Base-by-base conservation (phyloP, 345 rosid genomes). In the Salix exigua region DNA sequence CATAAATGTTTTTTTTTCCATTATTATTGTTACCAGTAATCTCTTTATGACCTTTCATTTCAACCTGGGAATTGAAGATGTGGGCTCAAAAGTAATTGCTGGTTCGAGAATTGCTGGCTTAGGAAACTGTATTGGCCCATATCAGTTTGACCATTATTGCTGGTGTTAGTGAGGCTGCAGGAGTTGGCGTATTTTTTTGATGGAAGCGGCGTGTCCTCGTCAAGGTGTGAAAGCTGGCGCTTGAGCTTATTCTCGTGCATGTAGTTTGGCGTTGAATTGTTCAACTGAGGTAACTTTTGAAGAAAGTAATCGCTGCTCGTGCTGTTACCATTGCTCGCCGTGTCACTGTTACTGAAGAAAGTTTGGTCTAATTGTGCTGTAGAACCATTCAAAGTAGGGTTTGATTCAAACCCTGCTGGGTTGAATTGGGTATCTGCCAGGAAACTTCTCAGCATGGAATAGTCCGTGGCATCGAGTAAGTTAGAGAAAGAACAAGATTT, bases 401-500 rank as follows among this genome's bases (percentile, higher is more conserved):
- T 70, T 66, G 82, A 83, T 1, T 86, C 89, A 12, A 82, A 75
- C 26, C 83, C 91, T 2, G 69, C 35, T 16, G 82, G 62, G 38
- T 71, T 80, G 37, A 77, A 81, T 14, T 74, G 88, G 66, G 80
- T 88, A 60, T 95, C 99, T 9, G 86, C 78, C 0, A 93, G 82
- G 65, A 93, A 66, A 67, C 83, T 91, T 37, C 88, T 77, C 51
- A 91, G 82, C 65, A 93, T 19, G 11, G 92, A 77, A 82, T 85
- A 89, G 84, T 96, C 99, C 86, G 84, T 73, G 62, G 94, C 89
- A 37, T 96, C 98, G 2, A 96, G 25, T 64, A 93, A 76, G 87
- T 90, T 92, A 23, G 98, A 88, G 85, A 93, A 89, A 11, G 97
- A 93, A 25, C 86, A 82, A 10, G 94, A 91, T 69, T 88, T 90